A percentile compares a stretch with the other conserved stretches of the same genome.
These are phyloP conservation scores for Colletotrichum horii DNA, from an alignment of 2,329 filamentous ascomycete genomes.

Conservation along the genomic window DNA sequence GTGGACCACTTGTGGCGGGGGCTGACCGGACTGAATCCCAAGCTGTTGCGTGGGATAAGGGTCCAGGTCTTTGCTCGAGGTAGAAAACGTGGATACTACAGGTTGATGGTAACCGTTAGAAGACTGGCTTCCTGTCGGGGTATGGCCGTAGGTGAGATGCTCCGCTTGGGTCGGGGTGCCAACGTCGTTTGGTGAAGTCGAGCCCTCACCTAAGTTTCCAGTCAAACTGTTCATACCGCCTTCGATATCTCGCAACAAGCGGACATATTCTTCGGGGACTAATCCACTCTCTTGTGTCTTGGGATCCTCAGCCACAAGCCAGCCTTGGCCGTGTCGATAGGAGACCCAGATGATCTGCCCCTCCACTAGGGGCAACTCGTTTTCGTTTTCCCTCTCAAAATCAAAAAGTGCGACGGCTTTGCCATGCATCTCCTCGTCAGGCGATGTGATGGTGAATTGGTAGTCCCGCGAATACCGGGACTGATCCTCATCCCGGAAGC, in stretches of 20 bases:
- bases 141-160: conserved; percentile 38
- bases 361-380: conserved; percentile 89
- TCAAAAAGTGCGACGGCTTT: conserved; percentile 96
- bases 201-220: conserved; percentile 61
- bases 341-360: conserved; percentile 97
- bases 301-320: conserved; percentile 95
- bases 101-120: conserved; percentile 73
- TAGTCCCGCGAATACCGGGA: conserved; percentile 90
- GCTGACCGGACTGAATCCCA: conserved; percentile 65
- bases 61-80: conserved; percentile 72
- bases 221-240: conserved; percentile 81
- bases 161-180: conserved; percentile 68
- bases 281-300: conserved; percentile 93
- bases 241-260: conserved; percentile 90
- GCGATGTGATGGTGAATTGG: conserved; percentile 92
- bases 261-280: conserved; percentile 95
- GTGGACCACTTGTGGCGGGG: conserved; percentile 69
- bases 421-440: conserved; percentile 97
- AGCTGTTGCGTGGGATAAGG: conserved; percentile 71
- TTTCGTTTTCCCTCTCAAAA: conserved; percentile 94
- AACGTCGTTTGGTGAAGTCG: conserved; percentile 58
- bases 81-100: conserved; percentile 72
- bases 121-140: conserved; percentile 22
- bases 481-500: conserved; percentile 66
- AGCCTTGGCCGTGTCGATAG: conserved; percentile 94